Evolutionary conservation across 805 yeast species (phyloP), one percentile per base, ranked within the genome.

Genomic region (Zygoascus flipseniorum): DNA sequence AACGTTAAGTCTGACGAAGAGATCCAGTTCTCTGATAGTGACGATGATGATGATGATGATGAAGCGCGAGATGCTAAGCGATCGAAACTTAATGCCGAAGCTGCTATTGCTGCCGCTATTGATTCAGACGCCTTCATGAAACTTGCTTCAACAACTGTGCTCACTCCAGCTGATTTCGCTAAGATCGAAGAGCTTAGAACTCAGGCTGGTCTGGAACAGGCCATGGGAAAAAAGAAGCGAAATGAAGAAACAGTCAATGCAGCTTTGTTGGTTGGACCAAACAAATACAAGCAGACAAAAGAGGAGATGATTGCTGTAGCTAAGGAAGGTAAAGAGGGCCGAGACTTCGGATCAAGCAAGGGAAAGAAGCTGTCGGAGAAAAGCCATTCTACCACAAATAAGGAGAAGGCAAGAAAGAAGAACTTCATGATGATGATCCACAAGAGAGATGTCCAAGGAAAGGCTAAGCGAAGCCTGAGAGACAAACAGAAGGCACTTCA

Each of bases 371-470:
- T 68, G 41, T 80, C 81, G 56, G 85, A 82, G 23, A 78, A 78
- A 52, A 76, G 79, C 16, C 97, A 85, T 67, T 87, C 96, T 31
- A 90, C 98, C 10, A 93, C 99, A 1, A 93, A 93, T 70, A 82
- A 82, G 71, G 97, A 95, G 72, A 93, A 93, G 80, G 95, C 89
- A 23, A 80, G 98, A 70, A 89, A 89, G 89, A 93, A 93, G 96
- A 93, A 93, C 72, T 93, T 89, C 67, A 92, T 93, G 67, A 93
- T 93, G 99, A 87, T 87, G 92, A 87, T 93, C 62, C 99, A 93
- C 72, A 93, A 92, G 74, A 82, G 82, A 64, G 83, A 87, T 50
- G 98, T 93, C 42, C 95, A 87, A 70, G 98, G 98, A 58, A 93
- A 93, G 71, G 90, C 85, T 58, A 86, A 84, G 72, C 76, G 85